Evolutionary conservation across 257 asterid species (phyloP).

Genomic region (Solanum phureja): DNA sequence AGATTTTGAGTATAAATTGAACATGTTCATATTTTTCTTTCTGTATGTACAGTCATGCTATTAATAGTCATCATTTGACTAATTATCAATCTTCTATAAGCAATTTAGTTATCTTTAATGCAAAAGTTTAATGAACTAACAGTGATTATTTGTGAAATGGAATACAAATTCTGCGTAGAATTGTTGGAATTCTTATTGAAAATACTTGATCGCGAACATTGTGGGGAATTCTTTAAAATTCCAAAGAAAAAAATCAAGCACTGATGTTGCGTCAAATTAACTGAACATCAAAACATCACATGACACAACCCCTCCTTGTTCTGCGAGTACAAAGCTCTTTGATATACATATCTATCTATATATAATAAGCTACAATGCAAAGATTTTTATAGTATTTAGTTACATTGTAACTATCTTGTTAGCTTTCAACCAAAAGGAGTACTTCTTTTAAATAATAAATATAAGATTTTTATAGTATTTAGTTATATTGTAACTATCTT

Average conservation of each 20-base stretch:
- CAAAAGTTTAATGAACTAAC: background rate
- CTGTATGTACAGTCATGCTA: background rate
- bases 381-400: no score
- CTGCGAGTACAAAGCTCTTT: no score
- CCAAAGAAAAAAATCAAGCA: background rate
- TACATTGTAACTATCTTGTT: no score
- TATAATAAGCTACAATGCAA: no score
- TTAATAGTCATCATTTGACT: background rate
- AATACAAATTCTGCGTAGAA: background rate
- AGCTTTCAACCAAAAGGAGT: no score
- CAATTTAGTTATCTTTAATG: background rate
- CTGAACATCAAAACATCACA: background rate
- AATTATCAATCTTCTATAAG: background rate
- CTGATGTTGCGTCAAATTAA: no score
- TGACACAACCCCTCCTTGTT: background rate
- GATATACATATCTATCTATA: no score
- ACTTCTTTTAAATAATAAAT: no score
- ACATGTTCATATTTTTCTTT: background rate
- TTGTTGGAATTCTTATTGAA: background rate
- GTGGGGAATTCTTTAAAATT: no score
- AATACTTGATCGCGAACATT: no score
- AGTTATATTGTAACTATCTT: no score
- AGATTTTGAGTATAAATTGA: background rate
- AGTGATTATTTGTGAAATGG: background rate
- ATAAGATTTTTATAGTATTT: no score